A percentile compares a stretch with the other conserved stretches of the same genome.
Evolutionary conservation across 2,329 filamentous ascomycete species (phyloP).

Genomic region (Sporothrix dimorphospora): DNA sequence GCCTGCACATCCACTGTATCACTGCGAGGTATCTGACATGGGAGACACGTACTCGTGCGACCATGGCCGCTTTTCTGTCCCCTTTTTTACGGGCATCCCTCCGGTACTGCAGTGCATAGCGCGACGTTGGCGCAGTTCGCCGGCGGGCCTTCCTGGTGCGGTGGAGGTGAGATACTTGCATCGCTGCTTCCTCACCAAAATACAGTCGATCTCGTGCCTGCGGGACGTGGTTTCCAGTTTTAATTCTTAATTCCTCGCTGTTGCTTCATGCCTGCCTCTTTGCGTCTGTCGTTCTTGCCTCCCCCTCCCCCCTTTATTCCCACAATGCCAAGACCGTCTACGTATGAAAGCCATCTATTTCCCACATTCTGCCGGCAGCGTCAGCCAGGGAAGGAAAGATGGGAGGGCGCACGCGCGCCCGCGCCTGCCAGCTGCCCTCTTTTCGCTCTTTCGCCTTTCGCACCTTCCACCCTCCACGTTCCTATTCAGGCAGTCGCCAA

Average conservation of each 20-base stretch:
- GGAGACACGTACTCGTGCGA: conserved; percentile 20
- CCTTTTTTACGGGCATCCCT: conserved; percentile 13
- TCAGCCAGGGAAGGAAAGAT: conserved; percentile 3
- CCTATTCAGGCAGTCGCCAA: not conserved
- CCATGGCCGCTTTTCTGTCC: not conserved
- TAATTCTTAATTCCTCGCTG: not conserved
- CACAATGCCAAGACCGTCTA: conserved; percentile 24
- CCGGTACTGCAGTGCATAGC: conserved; percentile 3
- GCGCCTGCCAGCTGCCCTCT: not conserved
- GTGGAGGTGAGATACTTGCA: not conserved
- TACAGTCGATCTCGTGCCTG: not conserved
- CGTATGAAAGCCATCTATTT: conserved; percentile 22
- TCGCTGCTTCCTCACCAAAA: not conserved
- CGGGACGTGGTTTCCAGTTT: not conserved
- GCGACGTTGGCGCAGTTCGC: conserved; percentile 13
- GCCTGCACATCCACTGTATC: not conserved
- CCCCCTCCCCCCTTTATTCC: not conserved
- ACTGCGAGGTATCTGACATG: not conserved
- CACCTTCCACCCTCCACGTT: not conserved
- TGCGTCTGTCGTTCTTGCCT: not conserved
- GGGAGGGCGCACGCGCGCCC: not conserved
- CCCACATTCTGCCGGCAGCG: conserved; percentile 18
- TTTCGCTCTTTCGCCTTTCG: not conserved
- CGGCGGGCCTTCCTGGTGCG: not conserved
- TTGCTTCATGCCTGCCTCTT: not conserved